Conservation (phyloP, 805 yeast species). For the Teunomyces panamensis region DNA sequence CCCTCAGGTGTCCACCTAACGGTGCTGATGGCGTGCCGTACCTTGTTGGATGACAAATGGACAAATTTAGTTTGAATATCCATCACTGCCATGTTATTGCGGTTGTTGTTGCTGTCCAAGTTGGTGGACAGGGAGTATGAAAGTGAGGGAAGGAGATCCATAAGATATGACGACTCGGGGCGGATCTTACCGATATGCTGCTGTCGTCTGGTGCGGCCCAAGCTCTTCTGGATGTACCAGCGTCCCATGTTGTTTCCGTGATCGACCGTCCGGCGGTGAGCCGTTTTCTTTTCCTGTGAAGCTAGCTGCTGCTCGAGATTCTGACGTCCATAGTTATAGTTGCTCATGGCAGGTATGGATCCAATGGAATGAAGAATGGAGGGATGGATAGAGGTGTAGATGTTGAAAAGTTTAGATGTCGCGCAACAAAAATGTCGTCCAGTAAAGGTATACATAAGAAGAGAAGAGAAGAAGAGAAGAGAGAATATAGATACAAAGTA, state of each 20-base stretch:
- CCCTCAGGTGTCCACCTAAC: constrained; percentile 98
- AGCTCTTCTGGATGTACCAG: constrained; percentile 48
- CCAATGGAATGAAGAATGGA: neutral
- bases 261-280: constrained; percentile 70
- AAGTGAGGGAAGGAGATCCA: constrained; percentile 63
- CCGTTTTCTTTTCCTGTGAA: constrained; percentile 48
- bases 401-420: neutral
- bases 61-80: constrained; percentile 80
- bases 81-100: constrained; percentile 44
- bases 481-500: too few relatives aligned
- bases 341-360: constrained; percentile 1
- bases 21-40: constrained; percentile 84
- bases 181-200: constrained; percentile 52
- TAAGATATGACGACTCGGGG: constrained; percentile 66
- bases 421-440: neutral
- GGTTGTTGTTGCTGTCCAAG: constrained; percentile 18
- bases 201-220: constrained; percentile 31
- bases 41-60: constrained; percentile 87
- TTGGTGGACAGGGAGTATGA: constrained; percentile 47
- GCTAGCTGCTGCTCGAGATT: constrained; percentile 42
- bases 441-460: too few relatives aligned
- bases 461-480: too few relatives aligned
- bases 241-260: constrained; percentile 74
- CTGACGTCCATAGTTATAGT: constrained; percentile 13
- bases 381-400: neutral